Evolutionary conservation across 148 eudicot species (phyloP).

Genomic region (Rheum nobile): DNA sequence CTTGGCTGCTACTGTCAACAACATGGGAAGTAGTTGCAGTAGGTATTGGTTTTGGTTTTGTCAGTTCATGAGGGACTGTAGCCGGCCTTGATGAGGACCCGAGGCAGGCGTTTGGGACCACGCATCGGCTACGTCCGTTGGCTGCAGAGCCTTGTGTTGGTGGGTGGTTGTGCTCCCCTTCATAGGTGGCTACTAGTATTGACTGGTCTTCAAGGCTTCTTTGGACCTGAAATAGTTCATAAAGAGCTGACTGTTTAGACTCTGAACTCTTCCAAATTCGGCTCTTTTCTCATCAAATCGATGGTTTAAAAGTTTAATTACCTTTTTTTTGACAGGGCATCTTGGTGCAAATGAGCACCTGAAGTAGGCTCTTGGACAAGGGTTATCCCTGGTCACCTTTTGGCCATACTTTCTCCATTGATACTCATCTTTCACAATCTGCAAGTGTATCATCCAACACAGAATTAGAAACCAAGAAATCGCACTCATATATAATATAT

Average conservation of each 20-base stretch:
- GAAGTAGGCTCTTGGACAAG: constrained; percentile 75
- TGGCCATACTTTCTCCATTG: constrained; percentile 73
- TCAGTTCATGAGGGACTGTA: constrained; percentile 19
- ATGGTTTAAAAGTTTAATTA: too few species aligned
- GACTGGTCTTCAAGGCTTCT: constrained; percentile 65
- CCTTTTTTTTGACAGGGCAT: constrained; percentile 72
- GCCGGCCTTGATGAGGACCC: constrained; percentile 12
- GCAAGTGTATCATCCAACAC: constrained; percentile 1
- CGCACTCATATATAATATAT: background rate
- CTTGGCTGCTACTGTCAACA: background rate
- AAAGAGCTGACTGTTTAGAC: background rate
- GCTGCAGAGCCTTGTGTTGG: constrained; percentile 12
- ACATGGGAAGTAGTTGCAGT: background rate
- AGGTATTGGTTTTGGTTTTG: constrained; percentile 16
- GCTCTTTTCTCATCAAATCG: too few species aligned
- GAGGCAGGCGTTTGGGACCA: constrained; percentile 9
- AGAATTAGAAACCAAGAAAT: background rate
- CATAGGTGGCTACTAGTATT: constrained; percentile 64
- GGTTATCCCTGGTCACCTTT: constrained; percentile 74
- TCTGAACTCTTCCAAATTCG: background rate
- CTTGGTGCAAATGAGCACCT: constrained; percentile 67
- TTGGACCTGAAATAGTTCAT: constrained; percentile 41
- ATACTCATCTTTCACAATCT: constrained; percentile 40
- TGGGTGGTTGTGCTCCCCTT: constrained; percentile 84
- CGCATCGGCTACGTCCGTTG: constrained; percentile 6